These are phyloP conservation scores for Flaveria ramosissima DNA, from an alignment of 129 eudicot genomes.

Conservation along the genomic window DNA sequence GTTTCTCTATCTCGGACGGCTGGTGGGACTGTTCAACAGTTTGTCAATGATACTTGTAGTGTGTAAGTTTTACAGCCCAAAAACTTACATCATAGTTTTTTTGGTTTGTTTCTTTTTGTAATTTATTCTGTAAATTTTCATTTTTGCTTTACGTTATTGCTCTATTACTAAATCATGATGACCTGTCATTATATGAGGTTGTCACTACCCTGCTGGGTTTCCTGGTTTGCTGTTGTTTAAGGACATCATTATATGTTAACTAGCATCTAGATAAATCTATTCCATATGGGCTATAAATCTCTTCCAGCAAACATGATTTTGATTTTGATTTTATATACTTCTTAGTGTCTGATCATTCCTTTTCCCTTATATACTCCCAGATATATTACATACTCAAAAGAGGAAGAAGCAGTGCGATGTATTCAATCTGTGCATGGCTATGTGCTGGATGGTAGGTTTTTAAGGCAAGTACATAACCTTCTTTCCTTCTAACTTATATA, in stretches of 20 bases:
- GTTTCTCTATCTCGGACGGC: conserved; percentile 83
- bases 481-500: conserved; percentile 18
- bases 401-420: conserved; percentile 88
- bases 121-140: not conserved
- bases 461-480: conserved; percentile 49
- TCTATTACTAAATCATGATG: not conserved
- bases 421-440: conserved; percentile 87
- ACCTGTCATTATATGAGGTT: not conserved
- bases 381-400: conserved; percentile 80
- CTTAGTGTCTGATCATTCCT: not conserved
- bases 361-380: conserved; percentile 28
- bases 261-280: conserved; percentile 10
- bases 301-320: not conserved
- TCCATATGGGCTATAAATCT: conserved; percentile 4
- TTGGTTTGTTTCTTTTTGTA: not conserved
- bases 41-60: conserved; percentile 74
- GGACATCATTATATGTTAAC: not conserved
- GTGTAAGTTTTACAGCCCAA: conserved; percentile 50
- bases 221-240: not conserved
- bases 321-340: not conserved
- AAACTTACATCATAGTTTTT: not conserved
- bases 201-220: not conserved
- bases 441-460: conserved; percentile 68
- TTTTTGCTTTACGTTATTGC: not conserved
- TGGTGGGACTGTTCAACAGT: conserved; percentile 78